Evolutionary conservation across 2,329 filamentous ascomycete genomes (phyloP), one percentile per base, ranked within the genome.

Genomic region (Paracoccidioides brasiliensis): DNA sequence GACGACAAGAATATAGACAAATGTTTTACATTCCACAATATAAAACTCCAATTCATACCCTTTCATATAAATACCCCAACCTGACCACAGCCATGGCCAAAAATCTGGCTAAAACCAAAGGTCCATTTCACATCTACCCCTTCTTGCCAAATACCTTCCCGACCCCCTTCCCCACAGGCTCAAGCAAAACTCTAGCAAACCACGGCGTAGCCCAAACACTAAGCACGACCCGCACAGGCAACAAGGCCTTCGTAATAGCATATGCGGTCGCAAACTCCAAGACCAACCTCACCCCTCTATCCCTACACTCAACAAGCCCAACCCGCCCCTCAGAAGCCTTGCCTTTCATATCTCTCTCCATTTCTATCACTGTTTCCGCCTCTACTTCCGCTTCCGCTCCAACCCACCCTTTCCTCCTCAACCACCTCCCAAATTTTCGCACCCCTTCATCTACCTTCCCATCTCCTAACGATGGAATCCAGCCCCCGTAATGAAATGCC

Each of bases 141-240:
- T 45, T 60, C 52, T 62, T 70, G 38, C 66, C 59, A 58, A 79
- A 72, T 8, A 75, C 14, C 40, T 66, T 67, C 58, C 64, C 67
- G 2, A 75, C 60, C 33, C 66, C 61, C 48, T 66, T 73, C 35
- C 70, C 70, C 35, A 78, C 55, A 1, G 78, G 78, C 40, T 74
- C 65, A 10, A 86, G 70, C 42, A 87, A 73, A 28, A 80, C 73
- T 45, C 83, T 79, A 1, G 90, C 90, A 76, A 97, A 94, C 86
- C 88, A 94, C 3, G 93, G 93, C 49, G 93, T 95, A 12, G 80
- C 85, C 88, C 87, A 95, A 3, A 94, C 79, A 72, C 90, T 95
- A 5, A 82, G 71, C 32, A 85, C 74, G 58, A 98, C 80, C 62
- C 93, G 79, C 10, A 87, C 64, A 0, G 93, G 89, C 60, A 98